Conservation (phyloP, 345 rosid genomes). For the Bretschneidera sinensis region DNA sequence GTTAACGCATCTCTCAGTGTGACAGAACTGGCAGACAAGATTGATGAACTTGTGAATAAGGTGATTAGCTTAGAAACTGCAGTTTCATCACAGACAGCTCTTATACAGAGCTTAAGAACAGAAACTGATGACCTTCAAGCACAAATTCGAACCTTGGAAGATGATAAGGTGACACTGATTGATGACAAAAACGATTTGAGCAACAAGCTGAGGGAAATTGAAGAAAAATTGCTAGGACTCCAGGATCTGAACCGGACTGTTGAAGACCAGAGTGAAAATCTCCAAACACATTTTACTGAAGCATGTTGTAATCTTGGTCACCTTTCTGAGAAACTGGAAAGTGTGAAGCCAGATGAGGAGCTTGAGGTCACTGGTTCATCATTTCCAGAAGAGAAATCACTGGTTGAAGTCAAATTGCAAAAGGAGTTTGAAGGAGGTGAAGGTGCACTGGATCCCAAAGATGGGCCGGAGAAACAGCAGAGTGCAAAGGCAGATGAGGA, state of each 20-base stretch:
- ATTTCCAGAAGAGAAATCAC: constrained; percentile 16
- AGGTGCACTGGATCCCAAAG: constrained; percentile 9
- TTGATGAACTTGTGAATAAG: constrained; percentile 83
- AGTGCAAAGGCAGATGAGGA: constrained; percentile 14
- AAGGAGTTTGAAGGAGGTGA: constrained; percentile 5
- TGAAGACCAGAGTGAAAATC: constrained; percentile 44
- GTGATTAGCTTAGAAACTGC: constrained; percentile 73
- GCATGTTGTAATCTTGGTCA: constrained; percentile 49
- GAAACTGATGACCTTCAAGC: constrained; percentile 75
- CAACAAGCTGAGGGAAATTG: constrained; percentile 56
- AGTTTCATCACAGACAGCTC: constrained; percentile 66
- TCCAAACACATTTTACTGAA: constrained; percentile 50
- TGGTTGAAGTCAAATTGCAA: constrained; percentile 19
- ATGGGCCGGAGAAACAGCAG: neutral
- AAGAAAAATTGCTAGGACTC: constrained; percentile 50
- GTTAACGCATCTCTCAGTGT: constrained; percentile 36
- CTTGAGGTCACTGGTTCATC: constrained; percentile 13
- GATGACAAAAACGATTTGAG: constrained; percentile 39
- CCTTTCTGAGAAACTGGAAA: constrained; percentile 38
- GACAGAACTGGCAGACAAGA: constrained; percentile 82
- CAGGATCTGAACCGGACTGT: constrained; percentile 47
- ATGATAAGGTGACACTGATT: constrained; percentile 37
- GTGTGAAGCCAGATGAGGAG: constrained; percentile 41
- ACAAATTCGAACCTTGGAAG: constrained; percentile 60
- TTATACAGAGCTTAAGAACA: constrained; percentile 53